These are phyloP conservation scores for Colletotrichum somersetense DNA, from an alignment of 2,329 filamentous ascomycete species.

Conservation along the genomic window DNA sequence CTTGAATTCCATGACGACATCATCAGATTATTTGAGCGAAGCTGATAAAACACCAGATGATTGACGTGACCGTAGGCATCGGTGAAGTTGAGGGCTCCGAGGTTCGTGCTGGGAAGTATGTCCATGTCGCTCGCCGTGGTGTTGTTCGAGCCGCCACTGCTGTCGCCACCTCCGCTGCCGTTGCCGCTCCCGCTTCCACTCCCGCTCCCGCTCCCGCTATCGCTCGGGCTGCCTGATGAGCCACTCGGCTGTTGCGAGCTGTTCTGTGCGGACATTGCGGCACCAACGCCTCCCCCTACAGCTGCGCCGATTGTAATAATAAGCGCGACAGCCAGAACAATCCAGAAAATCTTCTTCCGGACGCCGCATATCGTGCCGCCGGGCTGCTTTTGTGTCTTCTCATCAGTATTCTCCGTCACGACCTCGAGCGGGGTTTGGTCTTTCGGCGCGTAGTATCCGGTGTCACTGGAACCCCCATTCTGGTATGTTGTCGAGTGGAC, in stretches of 20 bases:
- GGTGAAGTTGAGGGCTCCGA: constrained; percentile 39
- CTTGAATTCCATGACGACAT: constrained; percentile 37
- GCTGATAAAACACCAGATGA: constrained; percentile 34
- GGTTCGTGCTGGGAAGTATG: constrained; percentile 18
- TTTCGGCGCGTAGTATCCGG: constrained; percentile 27
- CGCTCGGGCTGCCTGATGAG: constrained; percentile 7
- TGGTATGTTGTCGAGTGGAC: constrained; percentile 9
- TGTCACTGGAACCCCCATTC: background rate
- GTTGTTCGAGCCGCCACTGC: constrained; percentile 8
- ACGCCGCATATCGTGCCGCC: constrained; percentile 33
- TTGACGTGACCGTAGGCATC: constrained; percentile 38
- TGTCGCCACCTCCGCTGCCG: background rate
- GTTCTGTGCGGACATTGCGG: constrained; percentile 15
- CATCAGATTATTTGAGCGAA: constrained; percentile 24
- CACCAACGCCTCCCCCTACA: constrained; percentile 38
- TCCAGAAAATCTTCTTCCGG: constrained; percentile 37
- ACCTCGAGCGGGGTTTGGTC: constrained; percentile 17
- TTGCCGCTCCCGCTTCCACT: background rate
- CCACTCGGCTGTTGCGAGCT: constrained; percentile 26
- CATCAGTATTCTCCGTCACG: background rate
- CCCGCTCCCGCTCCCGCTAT: constrained; percentile 5
- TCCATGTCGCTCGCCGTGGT: constrained; percentile 17
- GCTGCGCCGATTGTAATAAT: constrained; percentile 30
- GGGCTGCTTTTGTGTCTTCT: background rate
- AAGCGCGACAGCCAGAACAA: constrained; percentile 15